Base-by-base conservation (phyloP, 2,329 filamentous ascomycete genomes). In the Paraphoma chrysanthemicola region DNA sequence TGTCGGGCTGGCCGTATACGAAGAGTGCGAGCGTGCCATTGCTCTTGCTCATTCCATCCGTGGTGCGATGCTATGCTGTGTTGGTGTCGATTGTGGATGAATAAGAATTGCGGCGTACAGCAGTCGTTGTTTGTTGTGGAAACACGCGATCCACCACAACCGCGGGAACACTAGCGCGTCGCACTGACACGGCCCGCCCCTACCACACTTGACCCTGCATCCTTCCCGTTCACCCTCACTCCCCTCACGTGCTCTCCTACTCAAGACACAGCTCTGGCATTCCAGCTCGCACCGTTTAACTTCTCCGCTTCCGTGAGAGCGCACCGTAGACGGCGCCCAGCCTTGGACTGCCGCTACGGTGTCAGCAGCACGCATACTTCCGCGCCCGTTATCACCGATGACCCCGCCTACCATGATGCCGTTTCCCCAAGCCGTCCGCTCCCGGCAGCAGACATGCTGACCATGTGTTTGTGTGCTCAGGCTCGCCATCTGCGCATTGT, bases 11-110 rank as follows among this genome's bases (percentile, higher is more conserved):
- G 70, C 69, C 45, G 72, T 74, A 51, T 74, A 67, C n/a, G 70
- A 70, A 31, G 73, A 75, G 57, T 69, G 68, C 54, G 73, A 69
- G 46, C 66, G 70, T 56, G 67, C 65, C 73, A 76, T 76, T 14
- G 44, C 55, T 55, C 44, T 76, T 14, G 44, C 55, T 55, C 44
- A 57, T 64, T 52, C 59, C 53, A 49, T 58, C 56, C 16, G 41
- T 46, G 41, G 53, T 51, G 18, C 16, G 36, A 17, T 31, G 23
- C 12, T 42, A 33, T 28, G 12, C 41, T 11, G 33, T 41, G 30
- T 31, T 14, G 12, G 28, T 18, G 52, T 31, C 38, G 43, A 50
- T 49, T 39, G 56, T 47, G 44, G 53, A 47, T 33, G 8, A 49
- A 60, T 68, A 70, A 66, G 53, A 69, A 68, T 62, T 60, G 54